Evolutionary conservation across 345 rosid species (phyloP), one percentile per base, ranked within the genome.

Genomic region (Camelina laxa): DNA sequence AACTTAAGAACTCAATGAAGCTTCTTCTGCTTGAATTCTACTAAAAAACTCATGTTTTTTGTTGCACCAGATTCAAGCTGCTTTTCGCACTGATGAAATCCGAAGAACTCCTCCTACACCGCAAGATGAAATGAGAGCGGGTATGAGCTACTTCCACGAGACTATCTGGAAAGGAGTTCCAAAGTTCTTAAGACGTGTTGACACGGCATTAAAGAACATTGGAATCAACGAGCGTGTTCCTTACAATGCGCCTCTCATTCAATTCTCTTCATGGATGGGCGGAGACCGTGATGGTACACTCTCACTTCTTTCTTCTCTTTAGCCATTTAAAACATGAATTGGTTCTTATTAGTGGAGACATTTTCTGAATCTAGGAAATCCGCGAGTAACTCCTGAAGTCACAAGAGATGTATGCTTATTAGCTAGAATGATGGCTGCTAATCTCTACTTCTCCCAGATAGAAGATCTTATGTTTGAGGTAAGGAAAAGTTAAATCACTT

Each of bases 131-230:
- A 95, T 95, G 99, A 88, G 98, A 81, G 97, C 95, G 5, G 98
- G 98, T 60, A 87, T 94, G 97, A 94, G 97, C 69, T 94, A 94
- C 91, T 91, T 94, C 84, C 98, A 91, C 5, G 98, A 94, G 86
- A 94, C 98, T n/a, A 88, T 94, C 69, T 95, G 98, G 99, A 95
- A 92, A 82, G 99, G 99, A 15, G 98, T 95, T 15, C 97, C 99
- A 0, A 95, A 90, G 57, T 95, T 95, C 86, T 80, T 95, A 81
- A 93, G 99, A 22, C 97, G 98, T 69, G 88, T 95, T 62, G 99
- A 95, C 82, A 95, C 97, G 2, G 97, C 97, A 51, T 77, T 95
- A 75, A 92, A 92, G 88, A 95, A 89, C 84, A 86, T 95, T 35
- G 99, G 99, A 60, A 90, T 92, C 56, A 87, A 84, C 36, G 97